Evolutionary conservation across 2,329 filamentous ascomycete species (phyloP).

Genomic region (Colletotrichum tofieldiae): DNA sequence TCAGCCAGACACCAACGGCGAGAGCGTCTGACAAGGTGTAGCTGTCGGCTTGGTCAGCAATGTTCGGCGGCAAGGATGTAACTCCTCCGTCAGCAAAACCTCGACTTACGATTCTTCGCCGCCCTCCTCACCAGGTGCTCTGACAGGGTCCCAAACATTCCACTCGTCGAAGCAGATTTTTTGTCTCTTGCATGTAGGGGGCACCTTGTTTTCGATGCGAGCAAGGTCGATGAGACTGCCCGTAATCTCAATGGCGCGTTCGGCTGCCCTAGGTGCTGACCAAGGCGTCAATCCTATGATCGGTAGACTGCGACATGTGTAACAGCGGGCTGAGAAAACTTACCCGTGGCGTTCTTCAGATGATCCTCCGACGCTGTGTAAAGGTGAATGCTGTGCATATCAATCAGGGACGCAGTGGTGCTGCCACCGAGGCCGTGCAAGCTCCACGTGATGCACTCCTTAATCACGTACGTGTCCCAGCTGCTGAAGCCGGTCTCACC

Average conservation of each 20-base stretch:
- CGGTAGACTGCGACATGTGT: no score
- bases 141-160: constrained; percentile 85
- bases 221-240: constrained; percentile 81
- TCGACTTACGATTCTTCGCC: constrained; percentile 72
- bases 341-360: constrained; percentile 64
- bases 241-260: constrained; percentile 81
- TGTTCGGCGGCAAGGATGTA: no score
- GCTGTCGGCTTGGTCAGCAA: constrained; percentile 26
- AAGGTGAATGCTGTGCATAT: constrained; percentile 87
- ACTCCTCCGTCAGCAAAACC: neutral
- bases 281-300: constrained; percentile 7
- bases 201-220: constrained; percentile 76
- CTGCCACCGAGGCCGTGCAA: constrained; percentile 53
- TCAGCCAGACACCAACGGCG: constrained; percentile 82
- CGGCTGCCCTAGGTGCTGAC: constrained; percentile 75
- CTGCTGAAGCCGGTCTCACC: constrained; percentile 78
- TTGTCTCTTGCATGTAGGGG: constrained; percentile 71
- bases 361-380: constrained; percentile 76
- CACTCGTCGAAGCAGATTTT: constrained; percentile 89
- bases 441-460: constrained; percentile 71
- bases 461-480: constrained; percentile 83
- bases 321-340: neutral
- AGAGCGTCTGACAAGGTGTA: constrained; percentile 84
- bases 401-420: constrained; percentile 66
- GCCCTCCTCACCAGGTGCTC: constrained; percentile 79